Evolutionary conservation across 2,329 filamentous ascomycete species (phyloP).

Genomic region (Hymenoscyphus albidus): DNA sequence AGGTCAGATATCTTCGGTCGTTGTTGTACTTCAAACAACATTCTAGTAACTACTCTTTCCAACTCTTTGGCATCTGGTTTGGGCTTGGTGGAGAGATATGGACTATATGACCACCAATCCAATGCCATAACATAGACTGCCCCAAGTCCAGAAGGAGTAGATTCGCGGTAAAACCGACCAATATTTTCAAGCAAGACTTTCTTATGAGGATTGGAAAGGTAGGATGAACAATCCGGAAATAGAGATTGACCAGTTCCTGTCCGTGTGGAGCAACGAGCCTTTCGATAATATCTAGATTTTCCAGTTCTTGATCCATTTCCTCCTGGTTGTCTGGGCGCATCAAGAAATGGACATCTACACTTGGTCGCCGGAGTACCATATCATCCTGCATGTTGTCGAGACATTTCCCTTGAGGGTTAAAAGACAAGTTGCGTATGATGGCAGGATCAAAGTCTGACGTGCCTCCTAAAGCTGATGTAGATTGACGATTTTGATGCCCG

Average conservation of each 20-base stretch:
- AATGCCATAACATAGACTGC: neutral
- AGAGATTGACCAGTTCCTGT: neutral
- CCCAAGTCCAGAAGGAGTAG: neutral
- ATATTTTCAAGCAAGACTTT: neutral
- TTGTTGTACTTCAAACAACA: neutral
- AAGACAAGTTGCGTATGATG: neutral
- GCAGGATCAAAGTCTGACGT: neutral
- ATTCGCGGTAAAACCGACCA: neutral
- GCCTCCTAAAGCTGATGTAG: neutral
- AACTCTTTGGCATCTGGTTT: neutral
- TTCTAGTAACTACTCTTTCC: neutral
- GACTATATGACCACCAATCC: neutral
- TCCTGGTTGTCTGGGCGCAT: neutral
- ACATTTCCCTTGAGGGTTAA: neutral
- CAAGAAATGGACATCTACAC: neutral
- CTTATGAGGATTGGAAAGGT: neutral
- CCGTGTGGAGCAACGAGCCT: neutral
- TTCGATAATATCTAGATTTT: neutral
- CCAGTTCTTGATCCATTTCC: neutral
- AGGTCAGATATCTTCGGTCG: neutral
- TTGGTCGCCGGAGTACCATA: neutral
- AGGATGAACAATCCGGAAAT: neutral
- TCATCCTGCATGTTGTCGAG: neutral
- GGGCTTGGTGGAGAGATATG: neutral
- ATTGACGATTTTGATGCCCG: neutral